Evolutionary conservation across 2,329 filamentous ascomycete genomes (phyloP).

Genomic region (Fusarium cicatricum): DNA sequence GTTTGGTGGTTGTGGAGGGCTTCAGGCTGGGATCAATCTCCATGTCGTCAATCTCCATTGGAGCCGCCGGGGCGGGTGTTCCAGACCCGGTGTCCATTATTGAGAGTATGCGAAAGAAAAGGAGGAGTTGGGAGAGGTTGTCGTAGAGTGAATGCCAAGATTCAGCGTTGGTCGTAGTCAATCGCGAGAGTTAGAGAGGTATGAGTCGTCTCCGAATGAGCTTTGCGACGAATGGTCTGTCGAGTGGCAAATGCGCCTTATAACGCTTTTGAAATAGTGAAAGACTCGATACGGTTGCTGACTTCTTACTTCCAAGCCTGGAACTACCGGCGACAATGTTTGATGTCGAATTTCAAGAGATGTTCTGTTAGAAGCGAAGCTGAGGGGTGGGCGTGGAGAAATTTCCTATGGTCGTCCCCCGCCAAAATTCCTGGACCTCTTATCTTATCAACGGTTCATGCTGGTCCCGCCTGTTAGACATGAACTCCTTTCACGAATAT

Average conservation of each 20-base stretch:
- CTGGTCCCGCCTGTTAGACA: neutral
- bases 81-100: slow-evolving; percentile 25
- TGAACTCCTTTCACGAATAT: neutral
- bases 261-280: neutral
- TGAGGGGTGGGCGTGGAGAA: slow-evolving; percentile 30
- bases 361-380: neutral
- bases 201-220: slow-evolving; percentile 3
- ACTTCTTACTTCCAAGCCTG: neutral
- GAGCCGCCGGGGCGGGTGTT: slow-evolving; percentile 16
- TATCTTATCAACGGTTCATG: slow-evolving; percentile 31
- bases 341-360: neutral
- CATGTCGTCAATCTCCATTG: slow-evolving; percentile 36
- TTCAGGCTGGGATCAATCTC: slow-evolving; percentile 32
- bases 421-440: slow-evolving; percentile 31
- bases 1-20: slow-evolving; percentile 4
- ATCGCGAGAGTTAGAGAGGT: neutral
- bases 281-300: neutral
- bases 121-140: neutral
- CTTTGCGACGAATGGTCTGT: slow-evolving; percentile 25
- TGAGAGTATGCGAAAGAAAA: neutral
- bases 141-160: too few relatives aligned
- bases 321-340: neutral
- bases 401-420: slow-evolving; percentile 35
- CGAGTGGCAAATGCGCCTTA: neutral
- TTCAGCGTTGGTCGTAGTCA: neutral